These are phyloP conservation scores for Mucor saturninus DNA, from an alignment of 371 early-diverging fungal species.

Conservation along the genomic window DNA sequence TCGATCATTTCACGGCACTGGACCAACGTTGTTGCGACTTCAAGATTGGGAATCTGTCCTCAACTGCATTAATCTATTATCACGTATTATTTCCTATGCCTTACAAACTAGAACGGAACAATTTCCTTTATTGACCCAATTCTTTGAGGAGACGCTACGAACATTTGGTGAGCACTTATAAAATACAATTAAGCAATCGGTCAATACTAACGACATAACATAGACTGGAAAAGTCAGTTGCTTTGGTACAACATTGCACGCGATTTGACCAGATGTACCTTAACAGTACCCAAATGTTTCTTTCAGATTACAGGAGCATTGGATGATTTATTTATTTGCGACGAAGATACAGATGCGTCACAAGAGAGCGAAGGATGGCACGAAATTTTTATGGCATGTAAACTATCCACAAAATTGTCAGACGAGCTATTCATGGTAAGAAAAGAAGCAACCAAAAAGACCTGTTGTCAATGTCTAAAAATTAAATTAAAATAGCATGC, in stretches of 20 bases:
- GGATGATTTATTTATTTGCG: constrained; percentile 2
- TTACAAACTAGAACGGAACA: neutral
- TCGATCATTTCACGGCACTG: neutral
- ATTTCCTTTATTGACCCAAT: constrained; percentile 2
- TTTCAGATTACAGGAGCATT: constrained; percentile 21
- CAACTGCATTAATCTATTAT: constrained; percentile 5
- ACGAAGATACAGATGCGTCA: neutral
- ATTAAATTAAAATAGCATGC: neutral
- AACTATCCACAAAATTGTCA: constrained; percentile 23
- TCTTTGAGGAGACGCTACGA: neutral
- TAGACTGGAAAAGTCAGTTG: constrained; percentile 32
- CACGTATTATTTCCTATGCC: neutral
- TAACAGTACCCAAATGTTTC: constrained; percentile 14
- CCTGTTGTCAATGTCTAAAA: neutral
- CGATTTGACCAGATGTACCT: neutral
- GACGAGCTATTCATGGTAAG: constrained; percentile 26
- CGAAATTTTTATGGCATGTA: constrained; percentile 28
- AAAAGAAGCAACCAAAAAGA: neutral
- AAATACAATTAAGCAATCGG: constrained; percentile 3
- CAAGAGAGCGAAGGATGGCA: constrained; percentile 23
- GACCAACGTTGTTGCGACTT: constrained; percentile 6
- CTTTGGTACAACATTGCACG: constrained; percentile 26
- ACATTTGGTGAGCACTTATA: constrained; percentile 12
- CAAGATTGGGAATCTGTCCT: constrained; percentile 26
- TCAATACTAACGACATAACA: neutral